phyloP scores from a whole-genome alignment of 2,329 filamentous ascomycete genomes.

The Aureobasidium sp. region DNA sequence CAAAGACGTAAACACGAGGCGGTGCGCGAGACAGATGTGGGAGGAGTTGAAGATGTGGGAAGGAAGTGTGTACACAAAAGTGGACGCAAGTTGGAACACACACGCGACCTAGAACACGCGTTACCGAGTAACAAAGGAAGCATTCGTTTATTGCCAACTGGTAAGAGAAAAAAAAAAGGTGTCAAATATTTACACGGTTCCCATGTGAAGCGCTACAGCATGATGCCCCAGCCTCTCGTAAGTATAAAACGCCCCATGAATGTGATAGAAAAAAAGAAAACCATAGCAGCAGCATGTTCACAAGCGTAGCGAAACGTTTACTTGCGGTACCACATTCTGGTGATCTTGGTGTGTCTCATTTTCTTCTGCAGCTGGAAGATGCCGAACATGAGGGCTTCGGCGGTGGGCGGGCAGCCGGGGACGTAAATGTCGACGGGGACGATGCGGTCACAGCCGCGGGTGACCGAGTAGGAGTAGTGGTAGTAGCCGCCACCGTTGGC shows the following conservation, averaged over 20 bases:
- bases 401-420: constrained; percentile 58
- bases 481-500: constrained; percentile 80
- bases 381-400: constrained; percentile 49
- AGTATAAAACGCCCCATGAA: constrained; percentile 10
- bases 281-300: background rate
- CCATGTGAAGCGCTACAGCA: constrained; percentile 10
- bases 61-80: no score
- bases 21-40: no score
- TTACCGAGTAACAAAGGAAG: no score
- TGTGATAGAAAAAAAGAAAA: background rate
- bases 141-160: constrained; percentile 4
- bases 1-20: no score
- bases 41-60: no score
- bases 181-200: constrained; percentile 11
- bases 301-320: constrained; percentile 21
- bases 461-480: constrained; percentile 73
- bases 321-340: constrained; percentile 51
- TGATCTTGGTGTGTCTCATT: constrained; percentile 54
- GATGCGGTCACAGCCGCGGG: constrained; percentile 67
- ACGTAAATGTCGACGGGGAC: constrained; percentile 77
- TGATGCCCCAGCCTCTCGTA: constrained; percentile 8
- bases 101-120: no score
- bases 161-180: background rate
- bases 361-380: constrained; percentile 73
- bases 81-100: no score